Base-by-base conservation (phyloP, 176 grass and related monocot species). In the Elaeis guineensis region DNA sequence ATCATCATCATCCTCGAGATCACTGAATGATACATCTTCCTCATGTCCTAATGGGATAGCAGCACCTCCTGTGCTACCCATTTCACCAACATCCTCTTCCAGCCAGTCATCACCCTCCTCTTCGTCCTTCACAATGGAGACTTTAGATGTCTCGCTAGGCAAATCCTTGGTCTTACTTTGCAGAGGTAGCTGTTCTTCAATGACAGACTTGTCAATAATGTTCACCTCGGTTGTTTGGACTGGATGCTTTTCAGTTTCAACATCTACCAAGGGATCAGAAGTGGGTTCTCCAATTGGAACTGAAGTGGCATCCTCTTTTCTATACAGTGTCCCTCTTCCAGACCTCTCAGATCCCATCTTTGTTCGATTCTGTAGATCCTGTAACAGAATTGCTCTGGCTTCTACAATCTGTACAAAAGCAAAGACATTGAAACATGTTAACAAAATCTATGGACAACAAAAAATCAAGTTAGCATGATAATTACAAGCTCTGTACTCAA, bases 1-100 rank as follows among this genome's bases (percentile, higher is more conserved):
- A 3, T 80, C 57, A 4, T 71, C 73, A 0, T 79, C 61, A 16
- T 80, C 77, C 64, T 89, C 86, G 17, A 90, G 72, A 24, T 90
- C 87, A 23, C 87, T 90, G 69, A 90, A 90, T 1, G 79, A 90
- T 1, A 90, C 64, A 18, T 90, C 87, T 35, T 90, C 87, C 26
- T 90, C 87, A 19, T 50, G 64, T 9, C 63, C 82, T 29, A 83
- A 71, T 49, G 72, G 57, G 17, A 67, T 74, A 66, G 50, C 61
- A 18, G 61, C 25, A 35, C 16, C 18, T 21, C 26, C 54, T 74
- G 61, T 49, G 20, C 39, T 53, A 20, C 23, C 64, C 8, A 25
- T 23, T 58, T 70, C 82, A 23, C 69, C 72, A 1, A 5, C 19
- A 14, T 75, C 62, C 49, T 85, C 75, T 2, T 89, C 67, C 2